phyloP scores from a whole-genome alignment of 2,329 filamentous ascomycete species.

The Aspergillus awamori region DNA sequence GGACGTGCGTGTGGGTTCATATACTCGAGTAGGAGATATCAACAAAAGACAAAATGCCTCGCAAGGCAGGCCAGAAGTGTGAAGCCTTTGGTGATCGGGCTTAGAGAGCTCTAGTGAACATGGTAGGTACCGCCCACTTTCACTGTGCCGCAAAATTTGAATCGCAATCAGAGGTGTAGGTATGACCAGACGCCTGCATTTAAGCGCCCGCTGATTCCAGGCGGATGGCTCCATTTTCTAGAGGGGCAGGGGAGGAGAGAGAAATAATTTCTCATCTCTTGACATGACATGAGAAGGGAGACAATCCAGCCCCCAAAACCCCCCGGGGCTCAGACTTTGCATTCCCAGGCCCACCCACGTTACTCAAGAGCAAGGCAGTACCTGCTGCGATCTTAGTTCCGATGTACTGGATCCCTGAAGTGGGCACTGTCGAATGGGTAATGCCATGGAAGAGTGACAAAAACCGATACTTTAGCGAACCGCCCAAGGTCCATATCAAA shows the following conservation, averaged over 20 bases:
- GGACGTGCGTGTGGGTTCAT: slow-evolving; percentile 27
- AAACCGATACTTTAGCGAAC: slow-evolving; percentile 20
- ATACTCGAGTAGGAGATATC: slow-evolving; percentile 30
- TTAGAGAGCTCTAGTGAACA: slow-evolving; percentile 31
- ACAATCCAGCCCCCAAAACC: slow-evolving; percentile 37
- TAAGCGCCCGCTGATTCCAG: slow-evolving; percentile 40
- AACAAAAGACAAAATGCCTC: slow-evolving; percentile 35
- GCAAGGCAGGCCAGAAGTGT: slow-evolving; percentile 37
- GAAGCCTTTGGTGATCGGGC: slow-evolving; percentile 36
- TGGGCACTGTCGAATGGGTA: slow-evolving; percentile 21
- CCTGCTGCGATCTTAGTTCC: slow-evolving; percentile 25
- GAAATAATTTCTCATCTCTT: slow-evolving; percentile 16
- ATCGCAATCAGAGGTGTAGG: slow-evolving; percentile 30
- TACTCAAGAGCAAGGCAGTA: slow-evolving; percentile 21
- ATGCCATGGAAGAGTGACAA: slow-evolving; percentile 17
- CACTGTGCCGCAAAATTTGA: slow-evolving; percentile 34
- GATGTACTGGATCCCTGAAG: slow-evolving; percentile 27
- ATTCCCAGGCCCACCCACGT: slow-evolving; percentile 27
- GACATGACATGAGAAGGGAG: slow-evolving; percentile 23
- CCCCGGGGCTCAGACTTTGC: slow-evolving; percentile 34
- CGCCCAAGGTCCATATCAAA: slow-evolving; percentile 20
- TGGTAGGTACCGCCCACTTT: slow-evolving; percentile 33
- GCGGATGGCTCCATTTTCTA: slow-evolving; percentile 28
- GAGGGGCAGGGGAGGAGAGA: slow-evolving; percentile 13
- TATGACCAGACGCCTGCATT: slow-evolving; percentile 39